Percentiles rank a stretch among this genome's conserved stretches.
Conservation (phyloP, 2,329 filamentous ascomycete species). For the Tolypocladium cylindrosporum region DNA sequence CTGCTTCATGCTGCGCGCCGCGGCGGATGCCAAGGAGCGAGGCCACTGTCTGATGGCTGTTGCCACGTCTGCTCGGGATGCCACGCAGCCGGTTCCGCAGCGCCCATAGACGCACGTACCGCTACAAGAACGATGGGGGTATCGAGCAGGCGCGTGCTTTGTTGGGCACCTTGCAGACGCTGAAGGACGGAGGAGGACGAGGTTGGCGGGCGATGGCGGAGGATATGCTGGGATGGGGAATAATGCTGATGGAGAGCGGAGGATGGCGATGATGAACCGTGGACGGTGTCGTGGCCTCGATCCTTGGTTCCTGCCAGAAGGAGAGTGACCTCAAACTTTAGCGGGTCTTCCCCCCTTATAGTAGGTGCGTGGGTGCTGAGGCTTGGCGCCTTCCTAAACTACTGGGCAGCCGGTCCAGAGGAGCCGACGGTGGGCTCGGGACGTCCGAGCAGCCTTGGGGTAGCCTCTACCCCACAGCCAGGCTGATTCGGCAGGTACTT, state of each 20-base stretch:
- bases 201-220: not conserved
- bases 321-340: not conserved
- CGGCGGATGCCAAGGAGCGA: not conserved
- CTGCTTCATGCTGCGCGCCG: no score
- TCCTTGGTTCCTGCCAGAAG: not conserved
- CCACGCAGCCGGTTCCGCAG: not conserved
- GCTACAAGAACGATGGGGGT: not conserved
- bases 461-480: not conserved
- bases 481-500: not conserved
- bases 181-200: not conserved
- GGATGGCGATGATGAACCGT: not conserved
- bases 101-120: not conserved
- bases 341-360: not conserved
- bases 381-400: not conserved
- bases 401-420: no score
- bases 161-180: not conserved
- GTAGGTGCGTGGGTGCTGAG: not conserved
- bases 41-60: not conserved
- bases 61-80: not conserved
- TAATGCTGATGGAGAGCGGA: not conserved
- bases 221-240: not conserved
- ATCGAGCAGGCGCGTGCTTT: not conserved
- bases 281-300: not conserved
- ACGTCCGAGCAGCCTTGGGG: not conserved
- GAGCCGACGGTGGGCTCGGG: not conserved